A percentile compares a stretch with the other conserved stretches of the same genome.
phyloP scores from a whole-genome alignment of 2,329 filamentous ascomycete genomes.

The Phialophora macrospora region DNA sequence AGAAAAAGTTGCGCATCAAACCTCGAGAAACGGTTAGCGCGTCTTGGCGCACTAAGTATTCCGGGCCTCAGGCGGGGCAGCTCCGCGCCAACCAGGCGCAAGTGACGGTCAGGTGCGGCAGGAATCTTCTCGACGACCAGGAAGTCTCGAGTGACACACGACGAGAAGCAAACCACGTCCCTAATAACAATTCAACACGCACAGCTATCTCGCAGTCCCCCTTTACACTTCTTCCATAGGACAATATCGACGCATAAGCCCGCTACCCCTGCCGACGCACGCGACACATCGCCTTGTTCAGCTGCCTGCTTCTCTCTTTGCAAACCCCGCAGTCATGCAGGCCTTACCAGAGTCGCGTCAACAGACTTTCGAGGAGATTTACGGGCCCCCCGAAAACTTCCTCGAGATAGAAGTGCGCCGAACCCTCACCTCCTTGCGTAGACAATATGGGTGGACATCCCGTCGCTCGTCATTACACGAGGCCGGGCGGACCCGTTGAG shows the following conservation, averaged over 20 bases:
- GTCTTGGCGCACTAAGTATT: background rate
- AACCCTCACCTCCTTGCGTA: background rate
- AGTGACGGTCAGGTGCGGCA: background rate
- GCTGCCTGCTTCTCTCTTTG: slow-evolving; percentile 2
- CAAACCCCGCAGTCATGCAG: slow-evolving; percentile 62
- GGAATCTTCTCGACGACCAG: background rate
- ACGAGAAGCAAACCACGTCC: background rate
- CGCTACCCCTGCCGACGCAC: slow-evolving; percentile 14
- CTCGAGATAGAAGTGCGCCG: slow-evolving; percentile 78
- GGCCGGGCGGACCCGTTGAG: background rate
- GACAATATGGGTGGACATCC: background rate
- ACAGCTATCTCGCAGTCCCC: background rate
- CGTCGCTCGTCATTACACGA: background rate
- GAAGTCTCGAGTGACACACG: background rate
- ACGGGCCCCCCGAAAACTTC: slow-evolving; percentile 97
- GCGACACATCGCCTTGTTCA: slow-evolving; percentile 22
- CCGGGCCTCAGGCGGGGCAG: background rate
- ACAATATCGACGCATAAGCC: background rate
- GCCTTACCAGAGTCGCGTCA: slow-evolving; percentile 72
- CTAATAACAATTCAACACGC: background rate
- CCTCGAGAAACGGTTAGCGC: background rate
- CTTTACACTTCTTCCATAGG: background rate
- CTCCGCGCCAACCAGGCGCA: background rate
- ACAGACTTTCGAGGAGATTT: slow-evolving; percentile 98
- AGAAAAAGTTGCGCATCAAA: background rate